Base-by-base conservation (phyloP, 768 basidiomycete species). In the Lactifluus subvellereus region DNA sequence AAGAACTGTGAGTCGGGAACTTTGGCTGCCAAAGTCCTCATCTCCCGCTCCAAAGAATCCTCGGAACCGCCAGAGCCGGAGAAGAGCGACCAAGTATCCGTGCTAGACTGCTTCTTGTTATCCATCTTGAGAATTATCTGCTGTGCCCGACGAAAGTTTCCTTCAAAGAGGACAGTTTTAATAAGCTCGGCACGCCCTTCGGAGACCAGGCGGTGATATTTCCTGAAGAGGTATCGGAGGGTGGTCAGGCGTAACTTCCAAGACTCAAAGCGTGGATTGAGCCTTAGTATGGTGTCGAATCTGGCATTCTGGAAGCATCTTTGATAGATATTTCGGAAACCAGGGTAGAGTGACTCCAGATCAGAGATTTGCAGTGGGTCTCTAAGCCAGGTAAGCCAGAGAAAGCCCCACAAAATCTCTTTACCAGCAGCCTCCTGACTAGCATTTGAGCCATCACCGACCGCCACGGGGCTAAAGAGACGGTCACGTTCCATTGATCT, bases 1-100 rank as follows among this genome's bases (percentile, higher is more conserved):
- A 69, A 57, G 37, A 68, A 69, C 8, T 16, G 18, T 1, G 48
- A 14, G 49, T 69, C 64, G 2, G 56, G 11, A 14, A 54, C 10
- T 1, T 3, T 8, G 2, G 1, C n/a, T 27, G 56, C 53, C 14
- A 48, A 30, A 22, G 32, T 42, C 18, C 53, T 62, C 42, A 59
- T 47, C 9, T 66, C 62, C 35, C 14, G 54, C 27, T 51, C 18
- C 30, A 50, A 30, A 3, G 42, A 40, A 0, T 56, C 57, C n/a
- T 56, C 60, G 6, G 27, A 32, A 20, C 6, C 30, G 9, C 35
- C 27, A 11, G 37, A 9, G 16, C 30, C 27, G 4, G 16, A 20
- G 4, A 59, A 18, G 14, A 48, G 18, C n/a, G 54, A 18, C 3
- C 2, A 37, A 9, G 22, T 11, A 0, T 2, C 2, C 35, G 27